Percentiles rank a stretch among this genome's conserved stretches.
These are phyloP conservation scores for Mycena latifolia DNA, from an alignment of 768 basidiomycete genomes.

Conservation along the genomic window DNA sequence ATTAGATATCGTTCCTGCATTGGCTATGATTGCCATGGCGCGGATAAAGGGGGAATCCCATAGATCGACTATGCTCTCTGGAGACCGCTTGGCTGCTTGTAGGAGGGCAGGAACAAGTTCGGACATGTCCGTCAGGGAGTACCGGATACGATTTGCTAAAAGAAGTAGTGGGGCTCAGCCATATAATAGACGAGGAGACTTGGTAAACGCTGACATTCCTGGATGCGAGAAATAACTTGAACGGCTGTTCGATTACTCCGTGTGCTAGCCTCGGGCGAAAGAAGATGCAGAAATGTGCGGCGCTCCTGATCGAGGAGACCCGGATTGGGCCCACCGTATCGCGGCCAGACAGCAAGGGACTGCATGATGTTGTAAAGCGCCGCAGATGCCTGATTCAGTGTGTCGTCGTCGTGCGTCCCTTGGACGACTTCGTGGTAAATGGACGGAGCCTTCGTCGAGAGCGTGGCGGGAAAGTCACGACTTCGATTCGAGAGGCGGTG, in stretches of 20 bases:
- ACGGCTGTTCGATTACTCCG: conserved; percentile 31
- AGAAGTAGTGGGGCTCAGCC: not conserved
- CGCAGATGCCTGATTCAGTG: conserved; percentile 32
- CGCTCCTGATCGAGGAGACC: conserved; percentile 25
- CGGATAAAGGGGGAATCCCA: conserved; percentile 24
- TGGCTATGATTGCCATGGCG: conserved; percentile 27
- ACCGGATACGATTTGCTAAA: conserved; percentile 28
- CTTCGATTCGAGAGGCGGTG: not conserved
- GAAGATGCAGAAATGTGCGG: conserved; percentile 25
- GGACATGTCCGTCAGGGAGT: conserved; percentile 22
- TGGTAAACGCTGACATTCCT: conserved; percentile 6
- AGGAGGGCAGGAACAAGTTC: conserved; percentile 24
- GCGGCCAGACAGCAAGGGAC: conserved; percentile 14
- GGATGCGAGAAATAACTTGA: conserved; percentile 25
- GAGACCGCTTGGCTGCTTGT: conserved; percentile 14
- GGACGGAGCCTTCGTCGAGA: conserved; percentile 15
- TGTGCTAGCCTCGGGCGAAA: conserved; percentile 33
- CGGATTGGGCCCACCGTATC: conserved; percentile 6
- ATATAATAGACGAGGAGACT: not conserved
- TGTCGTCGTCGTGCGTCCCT: conserved; percentile 34
- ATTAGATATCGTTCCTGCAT: conserved; percentile 15
- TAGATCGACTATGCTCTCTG: not conserved
- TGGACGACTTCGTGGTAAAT: conserved; percentile 35
- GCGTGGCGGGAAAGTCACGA: not conserved
- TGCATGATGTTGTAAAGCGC: conserved; percentile 30